These are phyloP conservation scores for Xerocomus potaroensis DNA, from an alignment of 768 basidiomycete genomes.

Conservation along the genomic window DNA sequence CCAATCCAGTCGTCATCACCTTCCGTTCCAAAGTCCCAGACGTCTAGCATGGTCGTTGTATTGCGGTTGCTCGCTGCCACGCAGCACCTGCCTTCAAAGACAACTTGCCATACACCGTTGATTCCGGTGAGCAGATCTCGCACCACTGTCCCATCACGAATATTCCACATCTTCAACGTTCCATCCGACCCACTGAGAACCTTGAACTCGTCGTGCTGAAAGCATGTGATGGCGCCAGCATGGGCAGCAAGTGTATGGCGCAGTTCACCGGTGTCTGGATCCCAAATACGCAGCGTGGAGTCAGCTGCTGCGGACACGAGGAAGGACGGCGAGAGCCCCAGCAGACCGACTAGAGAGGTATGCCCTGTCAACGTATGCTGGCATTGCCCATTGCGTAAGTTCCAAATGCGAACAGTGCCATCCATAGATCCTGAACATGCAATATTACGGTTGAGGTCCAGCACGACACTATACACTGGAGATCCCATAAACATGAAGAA, in stretches of 20 bases:
- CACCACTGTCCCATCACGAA: slow-evolving; percentile 79
- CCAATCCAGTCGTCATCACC: slow-evolving; percentile 78
- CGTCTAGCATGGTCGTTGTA: slow-evolving; percentile 75
- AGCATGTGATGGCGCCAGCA: slow-evolving; percentile 98
- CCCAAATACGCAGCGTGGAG: slow-evolving; percentile 92
- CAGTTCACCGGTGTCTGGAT: slow-evolving; percentile 77
- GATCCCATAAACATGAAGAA: slow-evolving; percentile 6
- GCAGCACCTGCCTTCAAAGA: slow-evolving; percentile 91
- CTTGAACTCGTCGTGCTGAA: slow-evolving; percentile 98
- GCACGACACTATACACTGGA: slow-evolving; percentile 91
- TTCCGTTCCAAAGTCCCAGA: slow-evolving; percentile 85
- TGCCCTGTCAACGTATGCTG: slow-evolving; percentile 83
- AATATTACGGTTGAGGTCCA: slow-evolving; percentile 81
- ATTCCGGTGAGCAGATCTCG: slow-evolving; percentile 89
- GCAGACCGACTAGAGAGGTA: slow-evolving; percentile 89
- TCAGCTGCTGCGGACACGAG: slow-evolving; percentile 97
- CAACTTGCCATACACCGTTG: slow-evolving; percentile 96
- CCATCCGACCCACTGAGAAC: slow-evolving; percentile 95
- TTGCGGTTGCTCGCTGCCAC: slow-evolving; percentile 88
- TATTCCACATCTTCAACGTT: slow-evolving; percentile 97
- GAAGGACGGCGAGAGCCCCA: slow-evolving; percentile 83
- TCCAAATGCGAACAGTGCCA: slow-evolving; percentile 95
- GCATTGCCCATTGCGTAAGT: slow-evolving; percentile 75
- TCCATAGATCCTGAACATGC: slow-evolving; percentile 99
- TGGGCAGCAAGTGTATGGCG: slow-evolving; percentile 84